These are phyloP conservation scores for Klebsormidium nitens DNA, from an alignment of 139 green algal species.

Conservation along the genomic window DNA sequence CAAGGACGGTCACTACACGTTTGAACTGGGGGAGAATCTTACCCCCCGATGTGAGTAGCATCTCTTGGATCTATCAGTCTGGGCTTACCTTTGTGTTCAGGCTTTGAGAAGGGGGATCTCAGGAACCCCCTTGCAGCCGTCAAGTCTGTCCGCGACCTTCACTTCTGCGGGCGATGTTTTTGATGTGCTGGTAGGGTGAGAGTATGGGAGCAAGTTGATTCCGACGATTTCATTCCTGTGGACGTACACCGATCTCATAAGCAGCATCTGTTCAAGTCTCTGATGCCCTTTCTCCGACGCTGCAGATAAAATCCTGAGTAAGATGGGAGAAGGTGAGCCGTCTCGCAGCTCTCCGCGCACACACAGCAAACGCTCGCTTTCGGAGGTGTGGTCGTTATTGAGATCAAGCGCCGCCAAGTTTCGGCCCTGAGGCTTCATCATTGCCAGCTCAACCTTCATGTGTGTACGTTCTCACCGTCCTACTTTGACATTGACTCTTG, in stretches of 20 bases:
- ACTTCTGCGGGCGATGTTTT: background rate
- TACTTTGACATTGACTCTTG: background rate
- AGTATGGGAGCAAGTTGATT: no score
- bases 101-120: no score
- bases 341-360: no score
- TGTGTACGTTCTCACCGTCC: background rate
- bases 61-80: no score
- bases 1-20: conserved; percentile 50
- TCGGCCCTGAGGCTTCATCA: background rate
- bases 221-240: no score
- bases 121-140: background rate
- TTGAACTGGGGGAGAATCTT: conserved; percentile 49
- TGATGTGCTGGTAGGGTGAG: background rate
- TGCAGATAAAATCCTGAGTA: conserved; percentile 89
- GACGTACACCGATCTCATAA: background rate
- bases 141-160: background rate
- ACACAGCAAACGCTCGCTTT: no score
- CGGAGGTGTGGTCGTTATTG: background rate
- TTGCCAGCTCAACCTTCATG: background rate
- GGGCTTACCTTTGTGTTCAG: no score
- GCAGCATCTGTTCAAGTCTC: background rate
- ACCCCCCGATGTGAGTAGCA: conserved; percentile 43
- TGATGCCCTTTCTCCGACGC: background rate
- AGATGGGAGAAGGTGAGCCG: conserved; percentile 87
- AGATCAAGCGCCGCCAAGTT: background rate